phyloP scores from a whole-genome alignment of 2,329 filamentous ascomycete genomes.

The Nothomitra cinnamomea region DNA sequence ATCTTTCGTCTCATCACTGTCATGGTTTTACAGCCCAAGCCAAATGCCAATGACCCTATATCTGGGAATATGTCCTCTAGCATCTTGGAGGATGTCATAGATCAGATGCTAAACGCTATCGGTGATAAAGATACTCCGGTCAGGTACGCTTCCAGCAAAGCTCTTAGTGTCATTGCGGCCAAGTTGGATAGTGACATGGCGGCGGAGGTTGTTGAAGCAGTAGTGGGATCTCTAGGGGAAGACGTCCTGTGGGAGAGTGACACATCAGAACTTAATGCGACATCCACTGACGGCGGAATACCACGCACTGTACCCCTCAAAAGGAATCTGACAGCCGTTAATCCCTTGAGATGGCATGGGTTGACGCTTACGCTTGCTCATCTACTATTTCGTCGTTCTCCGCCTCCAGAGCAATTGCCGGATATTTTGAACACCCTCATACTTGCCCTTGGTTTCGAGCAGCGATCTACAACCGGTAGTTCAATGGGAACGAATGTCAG shows the following conservation, averaged over 20 bases:
- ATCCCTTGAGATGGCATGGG: conserved; percentile 81
- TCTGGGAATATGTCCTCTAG: conserved; percentile 9
- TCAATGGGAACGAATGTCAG: conserved; percentile 80
- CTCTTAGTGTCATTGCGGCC: conserved; percentile 70
- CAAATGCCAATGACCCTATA: conserved; percentile 19
- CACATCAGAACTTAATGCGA: conserved; percentile 21
- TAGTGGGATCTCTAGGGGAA: conserved; percentile 51
- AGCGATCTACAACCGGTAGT: conserved; percentile 67
- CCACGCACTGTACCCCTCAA: conserved; percentile 20
- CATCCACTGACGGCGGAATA: conserved; percentile 8
- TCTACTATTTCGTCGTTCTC: conserved; percentile 68
- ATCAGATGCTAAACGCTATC: conserved; percentile 60
- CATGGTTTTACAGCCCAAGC: background rate
- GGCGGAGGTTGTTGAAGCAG: conserved; percentile 69
- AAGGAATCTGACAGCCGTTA: conserved; percentile 52
- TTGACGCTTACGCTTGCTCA: conserved; percentile 76
- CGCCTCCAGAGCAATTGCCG: conserved; percentile 51
- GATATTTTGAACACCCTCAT: conserved; percentile 63
- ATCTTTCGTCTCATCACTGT: conserved; percentile 39
- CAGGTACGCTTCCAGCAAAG: conserved; percentile 78
- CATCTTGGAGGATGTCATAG: conserved; percentile 59
- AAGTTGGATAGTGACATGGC: conserved; percentile 69
- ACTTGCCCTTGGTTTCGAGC: conserved; percentile 73
- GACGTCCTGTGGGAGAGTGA: conserved; percentile 37
- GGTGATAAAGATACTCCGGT: conserved; percentile 85